Evolutionary conservation across 2,329 filamentous ascomycete genomes (phyloP), one percentile per base, ranked within the genome.

Genomic region (Talaromyces pinophilus): DNA sequence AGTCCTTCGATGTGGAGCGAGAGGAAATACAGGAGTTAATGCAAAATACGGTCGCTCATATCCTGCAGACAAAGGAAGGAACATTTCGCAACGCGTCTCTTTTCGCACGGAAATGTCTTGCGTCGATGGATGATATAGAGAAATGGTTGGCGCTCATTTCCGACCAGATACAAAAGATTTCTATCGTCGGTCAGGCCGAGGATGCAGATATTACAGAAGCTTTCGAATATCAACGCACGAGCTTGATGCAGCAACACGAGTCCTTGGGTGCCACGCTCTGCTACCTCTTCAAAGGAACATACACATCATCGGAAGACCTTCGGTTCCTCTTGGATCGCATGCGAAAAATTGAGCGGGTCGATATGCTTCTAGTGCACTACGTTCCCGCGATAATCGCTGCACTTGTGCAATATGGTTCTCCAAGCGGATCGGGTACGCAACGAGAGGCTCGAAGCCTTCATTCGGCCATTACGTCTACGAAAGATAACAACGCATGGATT

Each of bases 241-340:
- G 92, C 73, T 84, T 99, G 62, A 87, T 90, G 25, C 89, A 92
- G 73, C 94, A 99, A 77, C 96, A 99, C 75, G 94, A 99, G 75
- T 87, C 91, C 17, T 82, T 99, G 17, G 89, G 90, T 13, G 86
- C 92, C n/a, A 90, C 97, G 63, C 81, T 96, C 62, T 89, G 88
- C 68, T 88, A 91, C 68, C 86, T 95, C 64, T 86, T 97, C 68
- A 92, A 93, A 72, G 90, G 88, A 70, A 87, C 88, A 63, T 89
- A 91, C 71, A 89, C 89, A 2, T 86, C 85, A 54, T 80, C 87
- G 5, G 83, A 88, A 42, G 92, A 97, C 74, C 93, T 97, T 71
- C 84, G 88, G 52, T 82, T 86, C 5, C 86, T 98, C 48, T 79
- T 97, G 50, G 83, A 84, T 46, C 83, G 85, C 2, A 80, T 96